Evolutionary conservation across 2,329 filamentous ascomycete genomes (phyloP), one percentile per base, ranked within the genome.

Genomic region (Aspergillus sojae): DNA sequence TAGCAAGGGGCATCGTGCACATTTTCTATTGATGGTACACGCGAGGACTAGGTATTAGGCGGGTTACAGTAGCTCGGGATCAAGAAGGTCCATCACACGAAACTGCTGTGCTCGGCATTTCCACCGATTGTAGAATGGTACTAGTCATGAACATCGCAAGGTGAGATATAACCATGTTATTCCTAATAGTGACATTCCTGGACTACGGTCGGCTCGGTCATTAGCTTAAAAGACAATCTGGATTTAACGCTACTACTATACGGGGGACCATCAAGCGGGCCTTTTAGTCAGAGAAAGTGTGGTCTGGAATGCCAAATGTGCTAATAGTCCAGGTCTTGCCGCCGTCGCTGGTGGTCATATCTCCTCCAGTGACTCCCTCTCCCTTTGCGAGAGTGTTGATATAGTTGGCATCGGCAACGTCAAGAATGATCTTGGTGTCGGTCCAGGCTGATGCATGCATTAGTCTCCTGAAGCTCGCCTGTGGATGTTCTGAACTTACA

Each of bases 311-410:
- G 12, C 65, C 58, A 57, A 82, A 81, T 11, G 73, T 77, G 30
- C 65, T 75, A 32, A 81, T 75, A n/a, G 71, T 79, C 80, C 80
- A 82, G 5, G 79, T 82, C 67, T 77, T 78, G 9, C 80, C 80
- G 34, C 74, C 74, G 61, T 83, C 80, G 14, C 57, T 70, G 6
- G 79, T 82, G 39, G 71, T 69, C 75, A 82, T 74, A 10, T 78
- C 72, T 9, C 78, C 72, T 9, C 78, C 80, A 11, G 76, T 80
- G n/a, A 79, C 79, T 6, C 79, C 80, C 5, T 72, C 63, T 16
- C 74, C 75, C 65, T 78, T 77, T 19, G 28, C 69, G 53, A 78
- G 45, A 19, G 80, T 82, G 59, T 78, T 69, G 61, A 72, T 75
- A 65, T 81, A 82, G 61, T 78, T 57, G 3, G 70, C 60, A 36